Evolutionary conservation across 2,329 filamentous ascomycete species (phyloP).

Genomic region (Colletotrichum truncatum): DNA sequence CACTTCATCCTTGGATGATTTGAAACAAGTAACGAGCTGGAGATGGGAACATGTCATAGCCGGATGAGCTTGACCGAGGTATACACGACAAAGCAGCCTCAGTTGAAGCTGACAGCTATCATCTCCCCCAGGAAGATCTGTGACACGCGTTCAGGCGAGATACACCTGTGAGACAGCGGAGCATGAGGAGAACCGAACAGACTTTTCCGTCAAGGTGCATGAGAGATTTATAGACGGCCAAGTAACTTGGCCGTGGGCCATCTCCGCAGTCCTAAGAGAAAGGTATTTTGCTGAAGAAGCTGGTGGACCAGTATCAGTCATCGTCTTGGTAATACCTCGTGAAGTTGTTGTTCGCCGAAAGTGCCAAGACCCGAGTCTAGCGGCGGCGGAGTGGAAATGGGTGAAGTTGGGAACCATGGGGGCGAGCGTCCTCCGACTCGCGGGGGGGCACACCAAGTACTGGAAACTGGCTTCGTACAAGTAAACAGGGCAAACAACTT

Average conservation of each 20-base stretch:
- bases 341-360: not conserved
- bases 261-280: not conserved
- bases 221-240: accelerated
- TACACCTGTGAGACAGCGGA: not conserved
- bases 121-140: not conserved
- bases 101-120: not conserved
- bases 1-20: no score
- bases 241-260: not conserved
- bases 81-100: not conserved
- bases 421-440: not conserved
- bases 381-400: not conserved
- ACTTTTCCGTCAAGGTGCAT: not conserved
- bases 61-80: not conserved
- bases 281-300: not conserved
- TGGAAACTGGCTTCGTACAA: not conserved
- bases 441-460: not conserved
- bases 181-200: not conserved
- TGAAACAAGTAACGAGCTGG: not conserved
- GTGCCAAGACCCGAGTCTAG: not conserved
- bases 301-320: not conserved
- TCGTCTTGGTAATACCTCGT: not conserved
- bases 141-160: not conserved
- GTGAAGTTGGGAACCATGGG: not conserved
- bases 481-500: not conserved
- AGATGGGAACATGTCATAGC: not conserved